phyloP scores from a whole-genome alignment of 495 filamentous ascomycete genomes.

The Penicillium psychrofluorescens region DNA sequence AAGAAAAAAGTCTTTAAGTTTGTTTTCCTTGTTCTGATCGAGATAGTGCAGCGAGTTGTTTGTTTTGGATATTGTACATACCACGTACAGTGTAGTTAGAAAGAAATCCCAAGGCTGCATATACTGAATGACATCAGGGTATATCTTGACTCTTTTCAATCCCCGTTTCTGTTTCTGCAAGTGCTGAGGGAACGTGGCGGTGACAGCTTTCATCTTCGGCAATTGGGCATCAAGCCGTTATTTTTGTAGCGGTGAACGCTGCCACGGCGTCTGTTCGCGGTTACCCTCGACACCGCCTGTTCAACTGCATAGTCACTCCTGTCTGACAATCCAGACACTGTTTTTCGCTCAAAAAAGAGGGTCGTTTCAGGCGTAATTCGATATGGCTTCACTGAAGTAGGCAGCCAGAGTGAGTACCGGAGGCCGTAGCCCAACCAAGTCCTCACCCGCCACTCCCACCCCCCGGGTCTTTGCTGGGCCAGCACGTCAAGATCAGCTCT shows the following conservation, averaged over 20 bases:
- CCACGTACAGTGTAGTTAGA: background rate
- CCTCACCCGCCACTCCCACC: background rate
- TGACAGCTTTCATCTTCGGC: constrained; percentile 8
- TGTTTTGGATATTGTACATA: constrained; percentile 2
- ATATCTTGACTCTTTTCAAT: constrained; percentile 15
- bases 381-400: background rate
- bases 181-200: constrained; percentile 19
- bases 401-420: background rate
- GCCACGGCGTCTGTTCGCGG: background rate
- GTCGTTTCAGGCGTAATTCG: too few relatives aligned
- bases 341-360: too few relatives aligned
- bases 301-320: too few relatives aligned
- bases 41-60: background rate
- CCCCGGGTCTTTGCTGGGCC: background rate
- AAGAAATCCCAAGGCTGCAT: constrained; percentile 1
- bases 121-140: constrained; percentile 6
- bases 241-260: constrained; percentile 22
- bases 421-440: background rate
- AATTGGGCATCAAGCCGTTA: background rate
- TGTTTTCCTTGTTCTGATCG: constrained; percentile 6
- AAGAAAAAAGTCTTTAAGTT: background rate
- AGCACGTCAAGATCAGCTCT: too few relatives aligned
- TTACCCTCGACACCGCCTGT: too few relatives aligned
- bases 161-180: background rate
- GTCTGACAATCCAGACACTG: too few relatives aligned